Base-by-base conservation (phyloP, 495 filamentous ascomycete genomes). In the Penicillium manginii region DNA sequence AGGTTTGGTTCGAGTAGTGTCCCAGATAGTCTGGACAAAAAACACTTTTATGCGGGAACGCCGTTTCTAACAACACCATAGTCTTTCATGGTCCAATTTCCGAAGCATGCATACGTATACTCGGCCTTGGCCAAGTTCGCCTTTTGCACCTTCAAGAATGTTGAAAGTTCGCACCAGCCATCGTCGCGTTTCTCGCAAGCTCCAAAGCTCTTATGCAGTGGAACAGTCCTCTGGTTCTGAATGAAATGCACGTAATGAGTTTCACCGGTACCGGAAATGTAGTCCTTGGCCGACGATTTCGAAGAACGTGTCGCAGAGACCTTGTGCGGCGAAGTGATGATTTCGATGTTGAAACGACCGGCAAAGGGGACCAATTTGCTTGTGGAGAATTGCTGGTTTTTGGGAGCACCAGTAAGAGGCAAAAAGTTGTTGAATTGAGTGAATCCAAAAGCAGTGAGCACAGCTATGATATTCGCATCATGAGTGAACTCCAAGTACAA, bases 191-290 rank as follows among this genome's bases (percentile, higher is more conserved):
- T 56, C 15, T 79, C 83, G 66, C 86, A 89, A n/a, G 76, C 79
- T 11, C 79, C 61, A 48, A 84, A 81, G 55, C 82, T 85, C 29
- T 60, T 63, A 8, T 84, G 83, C 0, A 88, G 70, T 2, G 86
- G 86, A 0, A 89, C 53, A 0, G 84, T 88, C 17, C 85, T 72
- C 69, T 87, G 84, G 61, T 88, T 88, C 26, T 86, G 73, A 9
- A 88, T 66, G 66, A 89, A 87, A 65, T 88, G 85, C 5, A 89
- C 72, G 61, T 88, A 88, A 11, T 64, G 76, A 4, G 83, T 88
- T 54, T 76, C 71, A 10, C 23, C 50, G 7, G 58, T 64, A 17
- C 60, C 55, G 2, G 47, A 2, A n/a, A 64, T 33, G 42, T 67
- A 70, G 4, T 62, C 57, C 0, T 39, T 12, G 3, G 45, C 26